A percentile compares a stretch with the other conserved stretches of the same genome.
phyloP scores from a whole-genome alignment of 495 filamentous ascomycete genomes.

The Neurospora sp. region DNA sequence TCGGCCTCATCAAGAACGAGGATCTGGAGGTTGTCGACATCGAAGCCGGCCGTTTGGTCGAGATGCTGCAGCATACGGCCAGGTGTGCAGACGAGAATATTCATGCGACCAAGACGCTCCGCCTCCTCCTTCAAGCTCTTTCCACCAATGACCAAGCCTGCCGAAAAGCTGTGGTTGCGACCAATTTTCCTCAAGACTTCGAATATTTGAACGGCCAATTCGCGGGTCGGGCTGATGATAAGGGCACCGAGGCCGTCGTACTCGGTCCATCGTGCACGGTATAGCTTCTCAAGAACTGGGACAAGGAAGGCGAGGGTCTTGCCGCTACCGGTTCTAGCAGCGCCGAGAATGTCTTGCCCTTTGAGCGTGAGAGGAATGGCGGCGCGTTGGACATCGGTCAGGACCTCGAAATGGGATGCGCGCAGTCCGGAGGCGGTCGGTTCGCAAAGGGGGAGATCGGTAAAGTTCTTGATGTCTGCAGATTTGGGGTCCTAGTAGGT shows the following conservation, averaged over 20 bases:
- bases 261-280: slow-evolving; percentile 80
- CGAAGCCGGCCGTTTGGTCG: slow-evolving; percentile 85
- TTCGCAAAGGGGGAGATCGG: slow-evolving; percentile 76
- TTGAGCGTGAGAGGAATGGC: slow-evolving; percentile 80
- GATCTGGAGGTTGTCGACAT: slow-evolving; percentile 82
- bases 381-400: slow-evolving; percentile 87
- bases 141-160: slow-evolving; percentile 91
- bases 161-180: slow-evolving; percentile 80
- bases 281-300: slow-evolving; percentile 91
- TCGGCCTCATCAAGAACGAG: slow-evolving; percentile 95
- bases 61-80: slow-evolving; percentile 93
- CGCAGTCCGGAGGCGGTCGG: slow-evolving; percentile 73
- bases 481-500: slow-evolving; percentile 33
- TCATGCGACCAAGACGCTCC: slow-evolving; percentile 83
- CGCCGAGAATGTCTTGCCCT: slow-evolving; percentile 82
- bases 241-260: slow-evolving; percentile 86
- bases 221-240: slow-evolving; percentile 88
- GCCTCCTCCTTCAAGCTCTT: slow-evolving; percentile 83
- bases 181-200: slow-evolving; percentile 88
- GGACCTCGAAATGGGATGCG: slow-evolving; percentile 75
- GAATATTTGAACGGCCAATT: slow-evolving; percentile 95
- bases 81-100: slow-evolving; percentile 93
- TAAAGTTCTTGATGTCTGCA: slow-evolving; percentile 48
- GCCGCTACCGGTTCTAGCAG: slow-evolving; percentile 92
- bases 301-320: slow-evolving; percentile 93